Base-by-base conservation (phyloP, 345 rosid species). In the Linum trigynum region DNA sequence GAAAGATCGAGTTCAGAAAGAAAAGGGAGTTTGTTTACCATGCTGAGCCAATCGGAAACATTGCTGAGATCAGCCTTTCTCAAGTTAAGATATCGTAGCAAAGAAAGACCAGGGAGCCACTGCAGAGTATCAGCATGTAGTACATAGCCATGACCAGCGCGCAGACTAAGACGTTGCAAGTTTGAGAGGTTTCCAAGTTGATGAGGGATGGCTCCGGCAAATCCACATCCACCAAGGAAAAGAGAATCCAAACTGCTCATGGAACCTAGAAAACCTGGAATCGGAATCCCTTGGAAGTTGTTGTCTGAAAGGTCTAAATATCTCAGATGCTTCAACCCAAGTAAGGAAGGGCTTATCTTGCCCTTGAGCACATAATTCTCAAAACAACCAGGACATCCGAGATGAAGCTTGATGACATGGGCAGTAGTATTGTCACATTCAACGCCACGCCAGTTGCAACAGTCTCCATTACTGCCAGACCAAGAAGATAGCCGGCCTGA, bases 161-260 rank as follows among this genome's bases (percentile, higher is more conserved):
- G 1, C n/a, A 77, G 63, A 40, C 75, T 66, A 36, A 72, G 73
- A 35, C 36, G 67, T 2, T 39, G 69, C n/a, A 77, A 35, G 56
- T 65, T 62, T 0, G 79, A 64, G 10, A 77, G 77, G 15, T 77
- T 77, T 35, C 74, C 79, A 0, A 72, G 65, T 56, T 68, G 66
- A 32, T 38, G 55, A 38, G 75, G 75, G 65, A 77, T 23, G 66
- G 5, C 1, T 38, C 76, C 80, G 0, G 7, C 43, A 43, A 76
- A 80, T n/a, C 65, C 55, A 9, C 70, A 32, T 7, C 3, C 8
- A 23, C 68, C 65, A 42, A 79, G 77, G 62, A 69, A 58, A 7
- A 79, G 75, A 66, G 61, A 57, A 41, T 64, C n/a, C 38, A 63
- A 69, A 10, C 38, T 69, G 45, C 14, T 8, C 11, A 63, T 42